phyloP scores from a whole-genome alignment of 148 eudicot genomes.

The Bassia scoparia region DNA sequence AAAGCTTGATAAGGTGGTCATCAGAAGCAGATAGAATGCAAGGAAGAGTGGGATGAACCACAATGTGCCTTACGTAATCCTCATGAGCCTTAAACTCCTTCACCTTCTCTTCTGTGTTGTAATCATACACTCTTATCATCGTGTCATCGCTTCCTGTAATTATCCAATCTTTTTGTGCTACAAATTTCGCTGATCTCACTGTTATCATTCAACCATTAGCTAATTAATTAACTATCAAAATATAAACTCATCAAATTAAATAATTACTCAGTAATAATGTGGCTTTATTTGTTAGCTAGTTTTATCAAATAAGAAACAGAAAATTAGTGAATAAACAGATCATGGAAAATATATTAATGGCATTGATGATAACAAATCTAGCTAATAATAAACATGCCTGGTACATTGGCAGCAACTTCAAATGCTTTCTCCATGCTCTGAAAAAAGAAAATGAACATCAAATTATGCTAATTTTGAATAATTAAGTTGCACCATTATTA shows the following conservation, averaged over 20 bases:
- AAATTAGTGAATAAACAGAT: too few relatives aligned
- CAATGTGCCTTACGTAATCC: conserved; percentile 69
- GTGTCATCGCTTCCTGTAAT: conserved; percentile 40
- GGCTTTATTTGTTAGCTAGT: too few relatives aligned
- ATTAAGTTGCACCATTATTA: too few relatives aligned
- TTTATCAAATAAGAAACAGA: too few relatives aligned
- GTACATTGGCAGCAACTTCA: conserved; percentile 52
- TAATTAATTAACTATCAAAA: background rate
- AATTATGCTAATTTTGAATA: background rate
- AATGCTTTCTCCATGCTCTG: conserved; percentile 70
- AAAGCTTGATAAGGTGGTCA: conserved; percentile 76
- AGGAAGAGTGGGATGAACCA: conserved; percentile 76
- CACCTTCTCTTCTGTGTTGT: conserved; percentile 25
- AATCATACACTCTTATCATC: conserved; percentile 28
- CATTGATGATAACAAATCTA: too few relatives aligned
- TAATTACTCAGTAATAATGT: too few relatives aligned
- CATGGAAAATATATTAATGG: too few relatives aligned
- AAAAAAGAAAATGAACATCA: conserved; percentile 2
- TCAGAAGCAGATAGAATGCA: conserved; percentile 71
- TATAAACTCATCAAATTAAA: too few relatives aligned
- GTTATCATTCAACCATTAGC: conserved; percentile 7
- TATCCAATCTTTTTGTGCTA: conserved; percentile 41
- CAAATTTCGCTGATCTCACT: conserved; percentile 41
- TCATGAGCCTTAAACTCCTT: conserved; percentile 31
- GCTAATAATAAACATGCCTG: conserved; percentile 39